Evolutionary conservation across 2,329 filamentous ascomycete genomes (phyloP).

Genomic region (Zasmidium angulare): DNA sequence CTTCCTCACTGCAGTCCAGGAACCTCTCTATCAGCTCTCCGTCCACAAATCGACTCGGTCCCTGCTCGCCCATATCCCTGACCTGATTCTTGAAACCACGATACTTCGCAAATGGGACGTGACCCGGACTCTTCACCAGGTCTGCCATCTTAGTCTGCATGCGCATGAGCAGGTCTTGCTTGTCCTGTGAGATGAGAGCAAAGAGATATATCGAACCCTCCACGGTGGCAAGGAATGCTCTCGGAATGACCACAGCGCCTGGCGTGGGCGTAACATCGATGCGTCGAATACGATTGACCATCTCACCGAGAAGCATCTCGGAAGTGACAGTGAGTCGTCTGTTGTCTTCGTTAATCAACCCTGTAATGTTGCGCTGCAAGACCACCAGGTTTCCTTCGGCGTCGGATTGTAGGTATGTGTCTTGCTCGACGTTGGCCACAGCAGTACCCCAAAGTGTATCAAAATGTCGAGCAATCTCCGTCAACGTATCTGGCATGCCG

Average conservation of each 20-base stretch:
- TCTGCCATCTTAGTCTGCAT: constrained; percentile 72
- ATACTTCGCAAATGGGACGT: constrained; percentile 74
- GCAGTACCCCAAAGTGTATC: constrained; percentile 81
- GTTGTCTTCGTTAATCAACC: constrained; percentile 72
- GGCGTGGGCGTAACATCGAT: constrained; percentile 66
- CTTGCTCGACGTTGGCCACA: constrained; percentile 67
- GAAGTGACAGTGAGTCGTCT: constrained; percentile 70
- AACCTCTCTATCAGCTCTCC: constrained; percentile 88
- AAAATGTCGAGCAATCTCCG: constrained; percentile 76
- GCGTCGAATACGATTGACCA: constrained; percentile 83
- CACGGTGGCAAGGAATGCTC: constrained; percentile 85
- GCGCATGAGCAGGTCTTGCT: constrained; percentile 77
- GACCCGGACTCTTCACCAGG: constrained; percentile 67
- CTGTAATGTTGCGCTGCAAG: constrained; percentile 69
- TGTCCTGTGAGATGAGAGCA: constrained; percentile 69
- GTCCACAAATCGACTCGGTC: constrained; percentile 85
- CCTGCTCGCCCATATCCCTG: constrained; percentile 60
- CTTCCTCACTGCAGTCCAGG: constrained; percentile 64
- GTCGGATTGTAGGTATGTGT: constrained; percentile 81
- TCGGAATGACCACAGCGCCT: constrained; percentile 70
- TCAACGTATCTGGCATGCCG: constrained; percentile 59
- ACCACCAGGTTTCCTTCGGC: constrained; percentile 85
- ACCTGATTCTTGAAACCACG: constrained; percentile 77
- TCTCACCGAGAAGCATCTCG: constrained; percentile 85
- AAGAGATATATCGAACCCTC: constrained; percentile 92